Evolutionary conservation across 371 early-diverging fungal genomes (phyloP).

Genomic region (Nematocida ausubeli): DNA sequence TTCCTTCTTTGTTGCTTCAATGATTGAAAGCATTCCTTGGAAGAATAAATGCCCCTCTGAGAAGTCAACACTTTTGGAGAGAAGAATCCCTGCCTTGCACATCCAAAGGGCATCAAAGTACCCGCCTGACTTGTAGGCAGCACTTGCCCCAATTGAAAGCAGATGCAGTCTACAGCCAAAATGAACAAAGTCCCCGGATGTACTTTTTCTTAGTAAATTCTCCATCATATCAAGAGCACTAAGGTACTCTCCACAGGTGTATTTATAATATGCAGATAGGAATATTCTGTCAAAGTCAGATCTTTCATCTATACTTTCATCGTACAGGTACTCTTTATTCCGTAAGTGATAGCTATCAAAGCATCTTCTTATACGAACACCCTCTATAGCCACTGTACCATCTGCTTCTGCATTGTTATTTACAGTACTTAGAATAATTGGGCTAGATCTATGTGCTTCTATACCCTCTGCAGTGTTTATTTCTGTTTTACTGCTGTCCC

Average conservation of each 20-base stretch:
- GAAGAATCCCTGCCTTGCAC: neutral
- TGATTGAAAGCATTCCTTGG: neutral
- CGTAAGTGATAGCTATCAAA: conserved; percentile 12
- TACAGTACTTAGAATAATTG: too few species aligned
- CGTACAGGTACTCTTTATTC: neutral
- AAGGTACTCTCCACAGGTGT: conserved; percentile 18
- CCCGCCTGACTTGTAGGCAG: conserved; percentile 14
- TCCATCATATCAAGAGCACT: neutral
- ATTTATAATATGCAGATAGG: conserved; percentile 9
- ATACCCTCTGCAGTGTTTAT: neutral
- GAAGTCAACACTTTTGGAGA: conserved; percentile 7
- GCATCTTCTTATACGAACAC: neutral
- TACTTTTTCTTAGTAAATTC: conserved; percentile 1
- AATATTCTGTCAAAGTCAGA: conserved; percentile 7
- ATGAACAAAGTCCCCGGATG: neutral
- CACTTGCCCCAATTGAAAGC: conserved; percentile 11
- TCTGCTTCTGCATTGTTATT: neutral
- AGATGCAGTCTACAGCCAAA: conserved; percentile 39
- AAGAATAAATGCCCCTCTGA: conserved; percentile 13
- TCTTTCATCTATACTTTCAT: neutral
- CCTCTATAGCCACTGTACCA: neutral
- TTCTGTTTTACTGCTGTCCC: neutral
- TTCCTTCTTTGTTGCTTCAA: neutral
- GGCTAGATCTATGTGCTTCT: too few species aligned
- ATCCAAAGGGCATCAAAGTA: conserved; percentile 33